Evolutionary conservation across 2,329 filamentous ascomycete genomes (phyloP).

Genomic region (Aspergillus transmontanensis): DNA sequence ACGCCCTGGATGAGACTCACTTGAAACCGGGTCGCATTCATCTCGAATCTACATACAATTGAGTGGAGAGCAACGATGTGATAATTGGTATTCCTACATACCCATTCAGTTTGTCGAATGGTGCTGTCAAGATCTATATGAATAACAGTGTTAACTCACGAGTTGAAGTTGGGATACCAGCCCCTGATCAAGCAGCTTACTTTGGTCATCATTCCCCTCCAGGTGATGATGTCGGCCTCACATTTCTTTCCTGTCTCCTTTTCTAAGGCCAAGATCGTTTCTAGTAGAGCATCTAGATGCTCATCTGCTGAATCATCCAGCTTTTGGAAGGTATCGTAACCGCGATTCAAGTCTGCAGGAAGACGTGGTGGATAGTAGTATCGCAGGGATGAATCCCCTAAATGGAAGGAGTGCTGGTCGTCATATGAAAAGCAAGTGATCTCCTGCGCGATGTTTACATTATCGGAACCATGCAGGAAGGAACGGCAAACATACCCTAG

Average conservation of each 20-base stretch:
- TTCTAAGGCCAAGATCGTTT: slow-evolving; percentile 74
- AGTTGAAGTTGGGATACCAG: background rate
- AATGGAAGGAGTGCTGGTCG: slow-evolving; percentile 72
- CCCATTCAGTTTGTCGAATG: slow-evolving; percentile 81
- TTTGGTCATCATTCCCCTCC: slow-evolving; percentile 99
- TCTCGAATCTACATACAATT: slow-evolving; percentile 70
- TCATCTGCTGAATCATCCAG: slow-evolving; percentile 82
- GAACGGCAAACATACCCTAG: slow-evolving; percentile 57
- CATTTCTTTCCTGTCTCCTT: slow-evolving; percentile 66
- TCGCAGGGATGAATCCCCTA: slow-evolving; percentile 76
- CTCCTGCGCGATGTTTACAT: slow-evolving; percentile 61
- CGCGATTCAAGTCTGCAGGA: slow-evolving; percentile 73
- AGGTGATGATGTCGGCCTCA: slow-evolving; percentile 82
- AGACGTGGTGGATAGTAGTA: slow-evolving; percentile 83
- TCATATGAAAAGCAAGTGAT: slow-evolving; percentile 94
- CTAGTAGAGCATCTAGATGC: slow-evolving; percentile 82
- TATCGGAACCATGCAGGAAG: background rate
- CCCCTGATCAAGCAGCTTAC: slow-evolving; percentile 48
- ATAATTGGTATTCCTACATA: slow-evolving; percentile 41
- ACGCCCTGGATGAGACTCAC: slow-evolving; percentile 50
- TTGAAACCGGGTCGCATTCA: slow-evolving; percentile 92
- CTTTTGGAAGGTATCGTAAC: slow-evolving; percentile 81
- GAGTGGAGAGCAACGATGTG: background rate
- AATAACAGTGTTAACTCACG: background rate
- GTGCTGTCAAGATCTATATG: slow-evolving; percentile 75